Evolutionary conservation across 2,329 filamentous ascomycete species (phyloP), one percentile per base, ranked within the genome.

Genomic region (Periconia digitata): DNA sequence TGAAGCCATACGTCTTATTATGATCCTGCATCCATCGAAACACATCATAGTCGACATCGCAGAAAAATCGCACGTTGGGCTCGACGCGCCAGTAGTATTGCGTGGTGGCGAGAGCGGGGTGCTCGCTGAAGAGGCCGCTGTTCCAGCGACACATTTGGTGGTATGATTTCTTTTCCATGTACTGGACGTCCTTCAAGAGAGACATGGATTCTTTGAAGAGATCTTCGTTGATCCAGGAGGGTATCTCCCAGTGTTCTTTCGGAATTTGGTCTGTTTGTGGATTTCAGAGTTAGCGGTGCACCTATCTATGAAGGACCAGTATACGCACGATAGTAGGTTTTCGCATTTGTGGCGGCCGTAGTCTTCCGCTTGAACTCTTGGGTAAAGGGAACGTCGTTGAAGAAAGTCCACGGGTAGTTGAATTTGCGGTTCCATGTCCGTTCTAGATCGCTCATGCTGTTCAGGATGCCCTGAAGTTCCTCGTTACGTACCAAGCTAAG

Each of bases 111-210:
- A 99, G 82, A 0, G 91, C 92, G 0, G 91, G 90, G 72, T 99
- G 94, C 68, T 94, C 91, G 79, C 96, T 96, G 79, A 99, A 99
- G 73, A 97, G 81, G 66, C 94, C 94, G 66, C 89, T 95, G 76
- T 99, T 99, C 94, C 94, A 99, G 47, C 94, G 86, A 70, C 94
- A 99, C 94, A 99, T 99, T 70, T 97, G 89, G 74, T 97, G 92
- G 75, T 99, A 99, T 41, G 91, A 96, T 45, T 89, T 75, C 79
- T 89, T 89, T 60, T 85, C 81, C 64, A 89, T 90, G 71, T 99
- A 99, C 70, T 97, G 92, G 37, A 99, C 90, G 8, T 87, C 82
- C 64, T 92, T 83, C 67, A 99, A 82, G 8, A 95, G 83, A 66
- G 89, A 83, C 51, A 90, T 85, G 21, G 91, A 96, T 71, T 95